Percentiles rank a stretch among this genome's conserved stretches.
phyloP scores from a whole-genome alignment of 495 filamentous ascomycete species.

The Aspergillus baeticus region DNA sequence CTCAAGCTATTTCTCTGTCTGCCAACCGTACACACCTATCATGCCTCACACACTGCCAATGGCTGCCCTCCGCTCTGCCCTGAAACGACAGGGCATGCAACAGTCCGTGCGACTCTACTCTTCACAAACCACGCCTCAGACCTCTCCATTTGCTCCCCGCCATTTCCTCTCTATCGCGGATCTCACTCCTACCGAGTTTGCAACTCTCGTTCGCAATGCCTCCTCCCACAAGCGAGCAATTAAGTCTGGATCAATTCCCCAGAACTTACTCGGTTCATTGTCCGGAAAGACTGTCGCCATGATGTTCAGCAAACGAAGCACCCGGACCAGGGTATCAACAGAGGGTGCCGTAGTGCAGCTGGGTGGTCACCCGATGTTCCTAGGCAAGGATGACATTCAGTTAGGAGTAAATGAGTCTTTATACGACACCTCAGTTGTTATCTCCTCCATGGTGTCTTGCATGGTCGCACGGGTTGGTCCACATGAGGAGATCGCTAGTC shows the following conservation, averaged over 20 bases:
- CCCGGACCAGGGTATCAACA: conserved; percentile 87
- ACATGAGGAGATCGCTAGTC: conserved; percentile 75
- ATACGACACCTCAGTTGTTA: conserved; percentile 81
- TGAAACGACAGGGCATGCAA: conserved; percentile 25
- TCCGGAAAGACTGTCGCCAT: conserved; percentile 84
- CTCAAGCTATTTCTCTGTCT: neutral
- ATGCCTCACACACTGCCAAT: conserved; percentile 47
- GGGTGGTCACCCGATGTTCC: conserved; percentile 93
- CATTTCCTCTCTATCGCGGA: conserved; percentile 92
- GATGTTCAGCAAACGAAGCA: conserved; percentile 94
- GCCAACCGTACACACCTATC: conserved; percentile 11
- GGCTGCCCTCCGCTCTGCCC: conserved; percentile 43
- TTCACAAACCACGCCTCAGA: conserved; percentile 35
- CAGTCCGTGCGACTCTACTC: conserved; percentile 39
- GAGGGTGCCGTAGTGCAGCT: conserved; percentile 81
- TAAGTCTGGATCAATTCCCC: conserved; percentile 67
- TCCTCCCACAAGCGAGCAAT: conserved; percentile 69
- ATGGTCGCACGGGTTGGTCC: conserved; percentile 86
- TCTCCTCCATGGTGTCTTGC: conserved; percentile 88
- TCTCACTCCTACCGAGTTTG: conserved; percentile 74
- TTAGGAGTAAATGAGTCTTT: conserved; percentile 93
- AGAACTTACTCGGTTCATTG: conserved; percentile 53
- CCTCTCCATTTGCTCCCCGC: conserved; percentile 58
- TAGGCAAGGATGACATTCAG: conserved; percentile 93
- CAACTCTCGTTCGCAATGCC: conserved; percentile 78